Percentiles rank a stretch among this genome's conserved stretches.
Evolutionary conservation across 177 flowering plant genomes (phyloP).

Genomic region (Tripterygium wilfordii): DNA sequence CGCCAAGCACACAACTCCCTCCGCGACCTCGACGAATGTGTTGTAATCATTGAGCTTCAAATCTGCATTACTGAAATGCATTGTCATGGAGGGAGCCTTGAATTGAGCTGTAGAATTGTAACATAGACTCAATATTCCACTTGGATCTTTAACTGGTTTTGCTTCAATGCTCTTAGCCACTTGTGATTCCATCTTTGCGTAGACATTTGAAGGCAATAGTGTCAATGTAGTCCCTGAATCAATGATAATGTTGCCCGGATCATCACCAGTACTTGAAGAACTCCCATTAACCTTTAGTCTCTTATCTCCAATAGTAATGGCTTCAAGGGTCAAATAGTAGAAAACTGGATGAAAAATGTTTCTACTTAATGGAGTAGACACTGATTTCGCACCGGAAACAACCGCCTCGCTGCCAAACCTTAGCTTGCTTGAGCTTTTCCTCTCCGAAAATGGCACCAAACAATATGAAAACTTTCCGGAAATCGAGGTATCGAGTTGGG

Average conservation of each 20-base stretch:
- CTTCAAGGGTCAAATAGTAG: constrained; percentile 28
- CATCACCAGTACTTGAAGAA: background rate
- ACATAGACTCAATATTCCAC: constrained; percentile 18
- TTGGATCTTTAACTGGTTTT: background rate
- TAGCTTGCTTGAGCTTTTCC: constrained; percentile 8
- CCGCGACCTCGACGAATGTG: constrained; percentile 14
- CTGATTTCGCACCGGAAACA: constrained; percentile 1
- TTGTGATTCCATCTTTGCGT: constrained; percentile 9
- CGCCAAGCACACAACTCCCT: constrained; percentile 22
- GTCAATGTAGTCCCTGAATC: constrained; percentile 58
- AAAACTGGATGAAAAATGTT: no score
- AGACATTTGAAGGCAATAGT: constrained; percentile 15
- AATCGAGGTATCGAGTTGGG: constrained; percentile 11
- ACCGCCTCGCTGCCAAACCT: constrained; percentile 16
- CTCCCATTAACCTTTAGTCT: background rate
- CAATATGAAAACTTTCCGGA: constrained; percentile 33
- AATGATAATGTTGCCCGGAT: constrained; percentile 48
- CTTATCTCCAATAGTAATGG: constrained; percentile 19
- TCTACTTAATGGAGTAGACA: background rate
- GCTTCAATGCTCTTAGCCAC: constrained; percentile 7
- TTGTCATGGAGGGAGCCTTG: background rate
- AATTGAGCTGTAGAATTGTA: constrained; percentile 5
- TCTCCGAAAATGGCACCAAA: constrained; percentile 2
- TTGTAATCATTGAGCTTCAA: constrained; percentile 21
- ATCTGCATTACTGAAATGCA: constrained; percentile 34